Percentiles rank a stretch among this genome's conserved stretches.
Evolutionary conservation across 2,329 filamentous ascomycete species (phyloP).

Genomic region (Neonectria faginata): DNA sequence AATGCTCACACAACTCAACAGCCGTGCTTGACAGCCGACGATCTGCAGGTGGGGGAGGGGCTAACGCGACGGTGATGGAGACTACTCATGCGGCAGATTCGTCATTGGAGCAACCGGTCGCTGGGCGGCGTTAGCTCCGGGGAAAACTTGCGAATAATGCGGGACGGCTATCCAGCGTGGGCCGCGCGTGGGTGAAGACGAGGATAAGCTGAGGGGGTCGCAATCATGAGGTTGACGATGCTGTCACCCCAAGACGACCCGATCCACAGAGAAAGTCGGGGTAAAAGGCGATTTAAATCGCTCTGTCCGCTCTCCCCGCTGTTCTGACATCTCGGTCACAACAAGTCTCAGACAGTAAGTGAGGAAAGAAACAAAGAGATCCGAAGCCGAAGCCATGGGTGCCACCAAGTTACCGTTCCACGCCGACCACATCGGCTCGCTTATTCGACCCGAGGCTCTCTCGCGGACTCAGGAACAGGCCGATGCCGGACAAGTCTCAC

Average conservation of each 20-base stretch:
- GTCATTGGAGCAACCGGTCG: slow-evolving; percentile 38
- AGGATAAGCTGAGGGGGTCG: slow-evolving; percentile 29
- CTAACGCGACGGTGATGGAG: slow-evolving; percentile 35
- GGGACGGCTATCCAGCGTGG: slow-evolving; percentile 20
- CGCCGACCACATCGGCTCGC: slow-evolving; percentile 78
- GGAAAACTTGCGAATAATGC: slow-evolving; percentile 20
- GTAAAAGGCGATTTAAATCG: slow-evolving; percentile 21
- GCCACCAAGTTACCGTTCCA: slow-evolving; percentile 66
- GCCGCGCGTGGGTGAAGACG: slow-evolving; percentile 20
- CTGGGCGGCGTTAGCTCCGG: slow-evolving; percentile 29
- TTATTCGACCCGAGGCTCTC: slow-evolving; percentile 73
- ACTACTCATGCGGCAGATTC: slow-evolving; percentile 26
- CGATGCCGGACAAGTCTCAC: slow-evolving; percentile 61
- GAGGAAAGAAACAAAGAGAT: background rate
- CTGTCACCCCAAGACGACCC: slow-evolving; percentile 2
- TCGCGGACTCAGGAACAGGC: slow-evolving; percentile 61
- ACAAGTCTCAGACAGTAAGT: background rate
- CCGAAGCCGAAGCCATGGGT: slow-evolving; percentile 37
- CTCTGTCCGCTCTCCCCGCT: slow-evolving; percentile 4
- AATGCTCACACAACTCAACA: slow-evolving; percentile 35
- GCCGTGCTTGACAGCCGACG: slow-evolving; percentile 45
- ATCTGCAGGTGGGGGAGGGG: slow-evolving; percentile 44
- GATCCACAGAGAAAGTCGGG: slow-evolving; percentile 12
- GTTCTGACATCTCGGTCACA: background rate
- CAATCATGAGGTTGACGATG: background rate